Evolutionary conservation across 495 filamentous ascomycete species (phyloP).

Genomic region (Xeromyces bisporus): DNA sequence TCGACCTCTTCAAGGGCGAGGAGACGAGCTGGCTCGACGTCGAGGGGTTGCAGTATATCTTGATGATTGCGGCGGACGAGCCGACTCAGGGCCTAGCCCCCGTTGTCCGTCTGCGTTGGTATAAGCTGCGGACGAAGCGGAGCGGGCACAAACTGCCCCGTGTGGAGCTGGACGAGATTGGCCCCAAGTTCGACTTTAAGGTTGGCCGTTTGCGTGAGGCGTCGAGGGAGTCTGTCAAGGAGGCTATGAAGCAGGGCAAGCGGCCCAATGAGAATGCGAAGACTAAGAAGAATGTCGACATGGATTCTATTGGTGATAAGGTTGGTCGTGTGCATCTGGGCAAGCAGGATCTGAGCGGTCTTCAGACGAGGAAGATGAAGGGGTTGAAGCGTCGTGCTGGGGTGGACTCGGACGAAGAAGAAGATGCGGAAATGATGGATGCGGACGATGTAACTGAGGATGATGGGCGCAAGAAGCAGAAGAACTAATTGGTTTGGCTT

Average conservation of each 20-base stretch:
- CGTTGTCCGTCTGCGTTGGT: slow-evolving; percentile 63
- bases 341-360: slow-evolving; percentile 67
- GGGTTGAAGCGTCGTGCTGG: slow-evolving; percentile 67
- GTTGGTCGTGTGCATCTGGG: slow-evolving; percentile 82
- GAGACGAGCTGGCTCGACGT: slow-evolving; percentile 69
- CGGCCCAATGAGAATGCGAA: slow-evolving; percentile 36
- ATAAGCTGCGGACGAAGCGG: slow-evolving; percentile 67
- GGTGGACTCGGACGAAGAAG: slow-evolving; percentile 30
- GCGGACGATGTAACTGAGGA: slow-evolving; percentile 27
- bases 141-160: slow-evolving; percentile 74
- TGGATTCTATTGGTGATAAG: slow-evolving; percentile 88
- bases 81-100: slow-evolving; percentile 45
- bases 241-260: slow-evolving; percentile 75
- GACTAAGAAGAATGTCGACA: slow-evolving; percentile 89
- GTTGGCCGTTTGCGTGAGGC: slow-evolving; percentile 66
- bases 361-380: slow-evolving; percentile 99
- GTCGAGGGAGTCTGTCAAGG: slow-evolving; percentile 63
- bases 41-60: slow-evolving; percentile 78
- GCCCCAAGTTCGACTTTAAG: slow-evolving; percentile 85
- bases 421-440: slow-evolving; percentile 26
- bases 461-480: slow-evolving; percentile 23
- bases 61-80: slow-evolving; percentile 68
- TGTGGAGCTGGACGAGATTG: slow-evolving; percentile 89
- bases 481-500: too few species aligned
- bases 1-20: slow-evolving; percentile 79